Base-by-base conservation (phyloP, 2,329 filamentous ascomycete genomes). In the Penicillium sp. region DNA sequence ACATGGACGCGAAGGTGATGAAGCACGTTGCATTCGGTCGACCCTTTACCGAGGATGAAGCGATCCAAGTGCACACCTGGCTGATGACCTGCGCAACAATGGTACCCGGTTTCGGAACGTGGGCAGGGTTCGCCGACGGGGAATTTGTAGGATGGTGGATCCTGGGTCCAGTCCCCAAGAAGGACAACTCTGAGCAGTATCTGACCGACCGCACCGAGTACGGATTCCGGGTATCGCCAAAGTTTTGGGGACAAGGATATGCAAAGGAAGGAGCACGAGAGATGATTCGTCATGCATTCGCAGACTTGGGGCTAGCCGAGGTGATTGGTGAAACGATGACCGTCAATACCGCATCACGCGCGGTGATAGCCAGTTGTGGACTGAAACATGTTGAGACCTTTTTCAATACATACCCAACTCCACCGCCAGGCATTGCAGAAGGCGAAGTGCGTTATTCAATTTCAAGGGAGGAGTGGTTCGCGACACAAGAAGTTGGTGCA, bases 311-410 rank as follows among this genome's bases (percentile, higher is more conserved):
- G 12, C 49, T 65, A 13, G n/a, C 19, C 3, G 62, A 65, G 49
- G 62, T 62, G 9, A 55, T 60, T 60, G 62, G 62, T 22, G 62
- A 65, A 56, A 65, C 62, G 9, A 65, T 65, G 62, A 59, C 62
- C 22, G 60, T 65, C 8, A 65, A 65, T 30, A 30, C n/a, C 30
- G 56, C 56, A 2, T 62, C 59, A 12, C 38, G 60, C 13, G 53
- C 53, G 22, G 51, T 56, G 9, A 65, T 65, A 60, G 53, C 53
- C 2, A 54, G 44, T 24, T 60, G 57, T 47, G 62, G 62, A 10
- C 38, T 65, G 22, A 65, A 45, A 15, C 56, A 65, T 49, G 50
- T 40, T 15, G 53, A 55, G 33, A 65, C 62, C 8, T 65, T 62
- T 47, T 58, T 58, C 42, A 65, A 65, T 22, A 49, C 45, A 12